phyloP scores from a whole-genome alignment of 2,329 filamentous ascomycete genomes.

The Aspergillus neotritici region DNA sequence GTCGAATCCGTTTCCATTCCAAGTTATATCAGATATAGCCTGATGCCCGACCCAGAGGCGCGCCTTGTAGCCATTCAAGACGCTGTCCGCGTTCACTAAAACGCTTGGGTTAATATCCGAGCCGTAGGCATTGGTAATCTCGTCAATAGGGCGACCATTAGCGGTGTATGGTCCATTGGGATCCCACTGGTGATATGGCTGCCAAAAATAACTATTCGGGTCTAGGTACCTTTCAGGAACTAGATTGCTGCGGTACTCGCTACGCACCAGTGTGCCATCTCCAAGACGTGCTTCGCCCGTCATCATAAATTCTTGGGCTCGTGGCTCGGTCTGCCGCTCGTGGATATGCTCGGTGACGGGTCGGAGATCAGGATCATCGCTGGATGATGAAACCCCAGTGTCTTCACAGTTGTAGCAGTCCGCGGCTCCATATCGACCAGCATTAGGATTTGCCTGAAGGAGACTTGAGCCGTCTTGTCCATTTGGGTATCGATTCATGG shows the following conservation, averaged over 20 bases:
- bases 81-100: slow-evolving; percentile 5
- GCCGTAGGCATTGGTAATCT: not conserved
- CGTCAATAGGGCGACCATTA: not conserved
- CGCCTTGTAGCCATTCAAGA: slow-evolving; percentile 3
- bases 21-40: not conserved
- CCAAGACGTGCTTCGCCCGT: not conserved
- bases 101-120: slow-evolving; percentile 2
- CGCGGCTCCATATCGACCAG: not conserved
- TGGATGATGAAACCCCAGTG: not conserved
- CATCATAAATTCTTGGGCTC: slow-evolving; percentile 3
- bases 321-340: slow-evolving; percentile 2
- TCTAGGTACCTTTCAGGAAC: slow-evolving; percentile 1
- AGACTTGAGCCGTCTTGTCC: slow-evolving; percentile 1
- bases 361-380: slow-evolving; percentile 1
- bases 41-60: slow-evolving; percentile 3
- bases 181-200: not conserved
- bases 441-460: not conserved
- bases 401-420: not conserved
- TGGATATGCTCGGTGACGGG: slow-evolving; percentile 2
- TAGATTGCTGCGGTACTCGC: not conserved
- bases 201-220: slow-evolving; percentile 3
- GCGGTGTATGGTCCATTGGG: not conserved
- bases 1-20: slow-evolving; percentile 3
- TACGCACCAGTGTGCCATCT: not conserved
- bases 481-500: slow-evolving; percentile 4